Conservation (phyloP, 2,329 filamentous ascomycete genomes). For the Xylariales sp. region DNA sequence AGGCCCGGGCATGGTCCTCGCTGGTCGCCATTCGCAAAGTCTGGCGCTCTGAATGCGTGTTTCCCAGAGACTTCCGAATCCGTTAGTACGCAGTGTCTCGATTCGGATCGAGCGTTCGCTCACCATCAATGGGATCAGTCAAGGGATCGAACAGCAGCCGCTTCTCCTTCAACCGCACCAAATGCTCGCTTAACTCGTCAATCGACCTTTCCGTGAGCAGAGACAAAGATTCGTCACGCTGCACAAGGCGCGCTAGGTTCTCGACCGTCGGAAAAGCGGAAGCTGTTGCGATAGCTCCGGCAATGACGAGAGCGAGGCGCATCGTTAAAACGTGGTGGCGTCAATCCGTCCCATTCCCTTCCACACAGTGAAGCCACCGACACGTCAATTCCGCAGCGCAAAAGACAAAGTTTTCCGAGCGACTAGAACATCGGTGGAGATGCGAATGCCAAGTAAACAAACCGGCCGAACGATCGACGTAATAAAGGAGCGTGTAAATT, state of each 20-base stretch:
- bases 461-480: no score
- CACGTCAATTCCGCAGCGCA: not conserved
- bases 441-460: not conserved
- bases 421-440: not conserved
- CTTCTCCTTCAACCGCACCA: constrained; percentile 38
- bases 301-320: constrained; percentile 8
- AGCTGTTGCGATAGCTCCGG: constrained; percentile 15
- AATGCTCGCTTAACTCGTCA: constrained; percentile 29
- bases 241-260: constrained; percentile 37
- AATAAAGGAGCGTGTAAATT: no score
- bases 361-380: not conserved
- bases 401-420: not conserved
- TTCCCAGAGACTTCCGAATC: constrained; percentile 31
- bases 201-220: constrained; percentile 24
- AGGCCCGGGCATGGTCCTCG: constrained; percentile 47
- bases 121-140: constrained; percentile 37
- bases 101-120: not conserved
- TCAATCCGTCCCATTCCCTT: not conserved
- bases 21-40: constrained; percentile 43
- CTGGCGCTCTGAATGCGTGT: constrained; percentile 38
- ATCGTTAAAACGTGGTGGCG: not conserved
- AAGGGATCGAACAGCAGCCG: constrained; percentile 37
- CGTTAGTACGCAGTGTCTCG: constrained; percentile 9
- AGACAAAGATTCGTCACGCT: constrained; percentile 16
- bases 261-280: constrained; percentile 39